Percentiles rank a stretch among this genome's conserved stretches.
These are phyloP conservation scores for Senna siamea DNA, from an alignment of 306 rosid genomes.

Conservation along the genomic window DNA sequence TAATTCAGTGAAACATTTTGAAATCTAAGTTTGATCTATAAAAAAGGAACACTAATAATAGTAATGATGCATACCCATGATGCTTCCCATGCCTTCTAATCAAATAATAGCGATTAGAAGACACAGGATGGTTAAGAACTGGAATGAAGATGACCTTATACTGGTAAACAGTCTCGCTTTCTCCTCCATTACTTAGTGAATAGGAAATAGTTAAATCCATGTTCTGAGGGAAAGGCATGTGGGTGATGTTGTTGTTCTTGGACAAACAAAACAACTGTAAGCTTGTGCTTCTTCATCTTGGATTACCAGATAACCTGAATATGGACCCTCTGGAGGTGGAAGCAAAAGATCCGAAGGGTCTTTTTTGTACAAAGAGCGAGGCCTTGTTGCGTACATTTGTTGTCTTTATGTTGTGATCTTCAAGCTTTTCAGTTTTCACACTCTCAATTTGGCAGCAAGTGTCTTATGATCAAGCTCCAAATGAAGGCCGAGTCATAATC, in stretches of 20 bases:
- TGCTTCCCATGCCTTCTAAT: neutral
- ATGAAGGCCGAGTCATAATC: too few species aligned
- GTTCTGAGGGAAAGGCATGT: constrained; percentile 34
- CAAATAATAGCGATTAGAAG: constrained; percentile 18
- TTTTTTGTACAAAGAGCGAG: neutral
- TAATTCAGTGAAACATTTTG: too few species aligned
- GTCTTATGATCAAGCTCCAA: too few species aligned
- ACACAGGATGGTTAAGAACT: neutral
- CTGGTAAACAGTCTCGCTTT: rapidly evolving
- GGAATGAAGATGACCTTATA: constrained; percentile 30
- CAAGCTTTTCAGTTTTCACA: too few species aligned
- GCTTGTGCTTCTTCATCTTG: constrained; percentile 18
- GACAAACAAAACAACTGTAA: neutral
- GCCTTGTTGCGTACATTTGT: neutral
- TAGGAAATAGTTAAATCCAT: neutral
- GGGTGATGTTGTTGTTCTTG: neutral
- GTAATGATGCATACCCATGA: constrained; percentile 17
- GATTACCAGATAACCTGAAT: neutral
- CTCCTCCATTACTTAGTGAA: neutral
- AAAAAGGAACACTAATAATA: too few species aligned
- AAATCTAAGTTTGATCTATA: too few species aligned
- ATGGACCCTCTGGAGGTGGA: neutral
- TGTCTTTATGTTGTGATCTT: too few species aligned
- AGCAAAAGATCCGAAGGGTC: neutral
- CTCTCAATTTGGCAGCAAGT: too few species aligned